Evolutionary conservation across 2,329 filamentous ascomycete genomes (phyloP).

Genomic region (Balansia obtecta): DNA sequence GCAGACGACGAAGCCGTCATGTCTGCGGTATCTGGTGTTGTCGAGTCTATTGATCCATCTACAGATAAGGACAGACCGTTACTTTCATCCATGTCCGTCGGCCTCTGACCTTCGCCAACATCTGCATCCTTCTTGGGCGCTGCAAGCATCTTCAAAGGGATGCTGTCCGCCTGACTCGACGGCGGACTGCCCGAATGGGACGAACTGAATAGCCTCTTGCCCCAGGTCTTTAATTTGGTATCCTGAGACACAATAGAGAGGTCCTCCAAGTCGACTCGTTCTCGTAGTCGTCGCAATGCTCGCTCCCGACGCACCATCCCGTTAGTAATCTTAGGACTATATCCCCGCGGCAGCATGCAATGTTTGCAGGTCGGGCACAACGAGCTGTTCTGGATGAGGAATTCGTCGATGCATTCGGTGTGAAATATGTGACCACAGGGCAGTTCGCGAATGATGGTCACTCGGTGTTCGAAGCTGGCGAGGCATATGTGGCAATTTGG

Average conservation of each 20-base stretch:
- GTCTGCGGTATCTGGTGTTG: slow-evolving; percentile 8
- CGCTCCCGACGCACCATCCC: slow-evolving; percentile 76
- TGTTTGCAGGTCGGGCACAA: slow-evolving; percentile 87
- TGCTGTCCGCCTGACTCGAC: slow-evolving; percentile 8
- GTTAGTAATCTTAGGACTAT: slow-evolving; percentile 64
- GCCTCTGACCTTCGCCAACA: background rate
- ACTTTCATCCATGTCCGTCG: background rate
- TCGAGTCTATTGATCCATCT: slow-evolving; percentile 4
- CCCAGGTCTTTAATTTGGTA: slow-evolving; percentile 23
- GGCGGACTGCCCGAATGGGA: slow-evolving; percentile 11
- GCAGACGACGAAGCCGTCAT: slow-evolving; percentile 9
- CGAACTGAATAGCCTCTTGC: slow-evolving; percentile 21
- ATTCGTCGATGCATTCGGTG: slow-evolving; percentile 79
- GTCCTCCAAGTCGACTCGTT: slow-evolving; percentile 34
- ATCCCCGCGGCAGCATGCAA: slow-evolving; percentile 58
- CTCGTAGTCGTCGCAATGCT: slow-evolving; percentile 48
- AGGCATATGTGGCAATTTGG: slow-evolving; percentile 84
- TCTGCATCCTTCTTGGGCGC: slow-evolving; percentile 1
- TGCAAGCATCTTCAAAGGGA: slow-evolving; percentile 16
- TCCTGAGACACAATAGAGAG: slow-evolving; percentile 20
- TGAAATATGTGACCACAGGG: slow-evolving; percentile 92
- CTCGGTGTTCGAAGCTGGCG: slow-evolving; percentile 59
- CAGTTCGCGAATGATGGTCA: slow-evolving; percentile 69
- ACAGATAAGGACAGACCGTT: background rate
- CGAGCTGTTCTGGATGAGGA: slow-evolving; percentile 65